Conservation (phyloP, 768 basidiomycete genomes). For the Dentipellis fragilis region DNA sequence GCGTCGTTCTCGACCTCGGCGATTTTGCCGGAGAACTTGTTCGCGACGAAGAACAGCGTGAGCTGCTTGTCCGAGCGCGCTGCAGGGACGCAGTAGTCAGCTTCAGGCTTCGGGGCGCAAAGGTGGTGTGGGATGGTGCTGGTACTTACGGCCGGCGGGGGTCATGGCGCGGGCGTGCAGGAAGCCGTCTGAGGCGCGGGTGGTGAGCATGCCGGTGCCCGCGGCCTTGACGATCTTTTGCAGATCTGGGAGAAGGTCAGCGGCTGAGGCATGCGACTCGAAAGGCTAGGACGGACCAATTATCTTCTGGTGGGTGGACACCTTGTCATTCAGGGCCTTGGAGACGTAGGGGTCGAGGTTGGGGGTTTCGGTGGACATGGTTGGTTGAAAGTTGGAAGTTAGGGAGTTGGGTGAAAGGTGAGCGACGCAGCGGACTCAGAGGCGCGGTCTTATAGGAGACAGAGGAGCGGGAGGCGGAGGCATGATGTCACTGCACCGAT, state of each 20-base stretch:
- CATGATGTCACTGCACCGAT: neutral
- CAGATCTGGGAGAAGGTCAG: conserved; percentile 33
- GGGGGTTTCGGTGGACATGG: conserved; percentile 13
- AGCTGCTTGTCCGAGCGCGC: conserved; percentile 37
- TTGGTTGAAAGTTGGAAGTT: neutral
- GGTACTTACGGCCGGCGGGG: conserved; percentile 48
- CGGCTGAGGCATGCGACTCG: neutral
- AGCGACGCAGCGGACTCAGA: neutral
- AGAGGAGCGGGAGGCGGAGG: neutral
- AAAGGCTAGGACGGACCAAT: conserved; percentile 27
- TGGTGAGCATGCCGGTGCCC: conserved; percentile 70
- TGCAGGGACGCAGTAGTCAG: conserved; percentile 15
- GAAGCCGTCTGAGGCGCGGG: conserved; percentile 52
- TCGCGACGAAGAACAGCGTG: conserved; percentile 60
- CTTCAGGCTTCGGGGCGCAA: neutral
- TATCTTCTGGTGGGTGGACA: conserved; percentile 58
- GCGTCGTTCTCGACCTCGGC: conserved; percentile 67
- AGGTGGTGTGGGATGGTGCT: neutral
- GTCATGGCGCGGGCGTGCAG: conserved; percentile 80
- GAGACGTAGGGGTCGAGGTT: conserved; percentile 70
- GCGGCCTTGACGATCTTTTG: conserved; percentile 54
- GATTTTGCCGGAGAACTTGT: conserved; percentile 63
- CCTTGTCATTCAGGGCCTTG: conserved; percentile 47
- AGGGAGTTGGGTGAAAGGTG: neutral
- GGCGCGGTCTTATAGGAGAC: neutral